These are phyloP conservation scores for Phascolomyces articulosus DNA, from an alignment of 371 early-diverging fungal species.

Conservation along the genomic window DNA sequence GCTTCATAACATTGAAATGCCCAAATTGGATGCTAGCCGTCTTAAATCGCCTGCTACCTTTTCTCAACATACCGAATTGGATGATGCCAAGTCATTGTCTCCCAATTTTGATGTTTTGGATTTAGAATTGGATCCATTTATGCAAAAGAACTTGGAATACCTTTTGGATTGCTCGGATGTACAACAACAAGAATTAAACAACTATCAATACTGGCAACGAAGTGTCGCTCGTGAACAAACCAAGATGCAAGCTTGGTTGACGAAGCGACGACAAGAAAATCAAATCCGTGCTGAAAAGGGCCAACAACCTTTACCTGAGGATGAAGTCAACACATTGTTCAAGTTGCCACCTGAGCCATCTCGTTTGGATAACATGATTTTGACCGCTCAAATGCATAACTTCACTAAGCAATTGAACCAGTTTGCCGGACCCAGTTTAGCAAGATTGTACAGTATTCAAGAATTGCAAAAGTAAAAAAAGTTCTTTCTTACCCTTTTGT, in stretches of 20 bases:
- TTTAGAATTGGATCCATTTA: conserved; percentile 77
- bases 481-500: neutral
- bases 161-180: conserved; percentile 90
- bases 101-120: conserved; percentile 88
- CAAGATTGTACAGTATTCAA: conserved; percentile 80
- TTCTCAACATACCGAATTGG: conserved; percentile 37
- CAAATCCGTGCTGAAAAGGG: conserved; percentile 75
- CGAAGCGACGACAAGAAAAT: conserved; percentile 78
- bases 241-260: conserved; percentile 65
- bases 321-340: conserved; percentile 74
- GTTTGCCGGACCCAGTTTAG: conserved; percentile 87
- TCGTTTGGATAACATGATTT: conserved; percentile 87
- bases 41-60: conserved; percentile 51
- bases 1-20: conserved; percentile 78
- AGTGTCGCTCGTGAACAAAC: conserved; percentile 86
- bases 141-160: conserved; percentile 89
- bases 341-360: conserved; percentile 85
- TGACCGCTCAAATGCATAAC: conserved; percentile 88
- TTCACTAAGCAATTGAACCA: conserved; percentile 91
- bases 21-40: conserved; percentile 46
- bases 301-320: conserved; percentile 78
- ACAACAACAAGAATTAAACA: conserved; percentile 89
- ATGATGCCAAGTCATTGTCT: conserved; percentile 62
- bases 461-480: conserved; percentile 71
- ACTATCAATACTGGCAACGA: conserved; percentile 94